A percentile compares a stretch with the other conserved stretches of the same genome.
phyloP scores from a whole-genome alignment of 1,284 basidiomycete species.

The Hypsizygus ulmarius region DNA sequence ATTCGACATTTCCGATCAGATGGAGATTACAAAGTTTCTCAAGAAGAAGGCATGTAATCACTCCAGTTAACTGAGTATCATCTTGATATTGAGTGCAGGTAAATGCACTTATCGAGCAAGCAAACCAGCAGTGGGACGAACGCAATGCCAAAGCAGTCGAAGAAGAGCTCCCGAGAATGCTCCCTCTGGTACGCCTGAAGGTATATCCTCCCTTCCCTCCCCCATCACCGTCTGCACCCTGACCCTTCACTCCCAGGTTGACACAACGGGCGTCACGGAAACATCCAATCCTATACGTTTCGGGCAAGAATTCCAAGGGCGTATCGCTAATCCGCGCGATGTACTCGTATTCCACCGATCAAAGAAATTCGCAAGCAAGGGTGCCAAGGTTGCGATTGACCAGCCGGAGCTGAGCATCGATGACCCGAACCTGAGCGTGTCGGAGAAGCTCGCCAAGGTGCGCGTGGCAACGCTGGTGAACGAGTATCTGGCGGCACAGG shows the following conservation, averaged over 20 bases:
- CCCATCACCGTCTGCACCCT: neutral
- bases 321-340: slow-evolving; percentile 93
- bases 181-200: slow-evolving; percentile 89
- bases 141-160: slow-evolving; percentile 62
- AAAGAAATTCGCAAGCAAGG: slow-evolving; percentile 57
- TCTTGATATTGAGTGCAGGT: slow-evolving; percentile 46
- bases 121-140: slow-evolving; percentile 78
- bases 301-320: slow-evolving; percentile 91
- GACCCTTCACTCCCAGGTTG: slow-evolving; percentile 52
- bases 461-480: slow-evolving; percentile 79
- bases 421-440: slow-evolving; percentile 59
- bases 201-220: slow-evolving; percentile 32
- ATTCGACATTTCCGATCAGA: slow-evolving; percentile 76
- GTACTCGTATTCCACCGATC: slow-evolving; percentile 87
- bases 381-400: slow-evolving; percentile 58
- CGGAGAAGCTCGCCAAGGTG: slow-evolving; percentile 69
- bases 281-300: slow-evolving; percentile 96
- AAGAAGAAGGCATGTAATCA: slow-evolving; percentile 55
- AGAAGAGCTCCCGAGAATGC: slow-evolving; percentile 64
- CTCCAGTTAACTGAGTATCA: neutral
- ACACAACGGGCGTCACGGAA: slow-evolving; percentile 85
- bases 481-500: slow-evolving; percentile 87
- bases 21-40: slow-evolving; percentile 78
- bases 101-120: slow-evolving; percentile 75
- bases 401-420: slow-evolving; percentile 74